phyloP scores from a whole-genome alignment of 176 grass and related monocot genomes.

The Saccharum spontaneum region DNA sequence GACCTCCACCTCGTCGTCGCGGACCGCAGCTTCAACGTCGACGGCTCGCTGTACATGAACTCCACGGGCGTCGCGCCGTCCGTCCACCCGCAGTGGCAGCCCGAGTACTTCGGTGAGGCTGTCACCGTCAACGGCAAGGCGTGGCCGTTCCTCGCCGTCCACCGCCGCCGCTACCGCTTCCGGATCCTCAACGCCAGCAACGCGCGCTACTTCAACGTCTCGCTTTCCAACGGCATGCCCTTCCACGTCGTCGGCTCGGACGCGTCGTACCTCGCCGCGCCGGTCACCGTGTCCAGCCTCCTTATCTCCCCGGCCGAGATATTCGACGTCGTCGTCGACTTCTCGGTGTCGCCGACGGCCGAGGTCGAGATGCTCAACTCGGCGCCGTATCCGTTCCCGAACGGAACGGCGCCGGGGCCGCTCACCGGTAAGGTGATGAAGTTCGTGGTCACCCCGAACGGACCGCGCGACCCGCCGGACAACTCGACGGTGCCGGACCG shows the following conservation, averaged over 20 bases:
- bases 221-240: slow-evolving; percentile 42
- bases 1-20: slow-evolving; percentile 60
- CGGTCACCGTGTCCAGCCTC: slow-evolving; percentile 36
- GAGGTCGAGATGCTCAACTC: slow-evolving; percentile 37
- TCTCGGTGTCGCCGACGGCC: not conserved
- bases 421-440: slow-evolving; percentile 50
- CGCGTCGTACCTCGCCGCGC: slow-evolving; percentile 56
- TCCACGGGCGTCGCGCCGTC: slow-evolving; percentile 46
- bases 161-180: slow-evolving; percentile 55
- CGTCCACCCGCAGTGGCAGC: slow-evolving; percentile 68
- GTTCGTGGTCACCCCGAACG: slow-evolving; percentile 10
- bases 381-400: slow-evolving; percentile 41
- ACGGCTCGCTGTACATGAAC: slow-evolving; percentile 72
- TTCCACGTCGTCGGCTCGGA: slow-evolving; percentile 62
- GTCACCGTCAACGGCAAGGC: slow-evolving; percentile 76
- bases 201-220: slow-evolving; percentile 65
- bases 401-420: not conserved
- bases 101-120: slow-evolving; percentile 73
- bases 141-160: slow-evolving; percentile 64
- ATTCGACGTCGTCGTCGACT: slow-evolving; percentile 44
- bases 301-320: slow-evolving; percentile 61
- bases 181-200: slow-evolving; percentile 84
- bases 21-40: slow-evolving; percentile 67
- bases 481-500: slow-evolving; percentile 29
- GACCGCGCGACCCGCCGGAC: slow-evolving; percentile 2